Evolutionary conservation across 495 filamentous ascomycete species (phyloP).

Genomic region (Geoglossum glabrum): DNA sequence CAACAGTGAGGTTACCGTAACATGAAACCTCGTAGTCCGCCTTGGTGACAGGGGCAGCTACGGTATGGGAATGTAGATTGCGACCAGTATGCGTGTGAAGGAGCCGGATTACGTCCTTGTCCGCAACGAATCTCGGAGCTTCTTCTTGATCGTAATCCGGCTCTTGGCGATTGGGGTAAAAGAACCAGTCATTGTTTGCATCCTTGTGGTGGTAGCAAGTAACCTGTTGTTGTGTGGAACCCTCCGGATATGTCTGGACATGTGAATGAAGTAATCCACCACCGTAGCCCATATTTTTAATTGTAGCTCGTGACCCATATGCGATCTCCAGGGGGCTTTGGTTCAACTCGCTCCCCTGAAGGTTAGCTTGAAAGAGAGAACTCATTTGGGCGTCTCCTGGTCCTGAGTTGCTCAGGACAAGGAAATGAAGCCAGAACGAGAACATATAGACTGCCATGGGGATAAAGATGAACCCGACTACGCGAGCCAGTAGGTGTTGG

Average conservation of each 20-base stretch:
- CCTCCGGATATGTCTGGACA: slow-evolving; percentile 90
- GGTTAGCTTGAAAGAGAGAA: slow-evolving; percentile 93
- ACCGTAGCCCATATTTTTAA: slow-evolving; percentile 99
- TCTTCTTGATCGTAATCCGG: slow-evolving; percentile 50
- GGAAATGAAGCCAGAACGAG: slow-evolving; percentile 85
- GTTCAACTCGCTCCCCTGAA: slow-evolving; percentile 80
- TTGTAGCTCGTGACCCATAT: slow-evolving; percentile 67
- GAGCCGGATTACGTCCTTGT: slow-evolving; percentile 63
- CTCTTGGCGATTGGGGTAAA: slow-evolving; percentile 73
- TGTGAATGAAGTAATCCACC: slow-evolving; percentile 95
- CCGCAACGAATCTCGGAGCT: slow-evolving; percentile 49
- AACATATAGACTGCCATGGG: slow-evolving; percentile 80
- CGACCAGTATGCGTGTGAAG: slow-evolving; percentile 92
- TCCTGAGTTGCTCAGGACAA: slow-evolving; percentile 80
- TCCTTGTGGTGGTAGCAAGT: slow-evolving; percentile 99
- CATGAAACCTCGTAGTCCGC: slow-evolving; percentile 78
- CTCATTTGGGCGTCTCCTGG: slow-evolving; percentile 98
- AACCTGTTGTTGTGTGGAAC: slow-evolving; percentile 84
- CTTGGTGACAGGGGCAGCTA: slow-evolving; percentile 78
- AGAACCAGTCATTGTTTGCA: slow-evolving; percentile 99
- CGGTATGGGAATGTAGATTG: slow-evolving; percentile 83
- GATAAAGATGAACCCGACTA: slow-evolving; percentile 72
- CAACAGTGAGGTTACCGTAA: slow-evolving; percentile 92
- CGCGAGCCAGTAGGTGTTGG: slow-evolving; percentile 58
- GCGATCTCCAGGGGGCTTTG: slow-evolving; percentile 84